Evolutionary conservation across 371 early-diverging fungal species (phyloP).

Genomic region (Funneliformis caledonium): DNA sequence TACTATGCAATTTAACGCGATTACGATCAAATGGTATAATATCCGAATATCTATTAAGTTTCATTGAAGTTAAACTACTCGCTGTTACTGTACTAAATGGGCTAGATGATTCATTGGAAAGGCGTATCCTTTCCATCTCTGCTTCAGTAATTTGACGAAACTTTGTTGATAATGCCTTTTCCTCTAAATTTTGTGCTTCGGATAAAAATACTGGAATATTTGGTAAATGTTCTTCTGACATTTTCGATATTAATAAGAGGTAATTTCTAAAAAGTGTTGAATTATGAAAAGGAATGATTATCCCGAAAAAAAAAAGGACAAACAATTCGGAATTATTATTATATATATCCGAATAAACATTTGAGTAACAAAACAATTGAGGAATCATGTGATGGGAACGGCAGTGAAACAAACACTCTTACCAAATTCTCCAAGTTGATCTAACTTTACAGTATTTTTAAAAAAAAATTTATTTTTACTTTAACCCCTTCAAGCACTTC

Average conservation of each 20-base stretch:
- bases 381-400: too few species aligned
- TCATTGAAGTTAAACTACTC: background rate
- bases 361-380: too few species aligned
- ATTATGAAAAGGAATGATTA: too few species aligned
- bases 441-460: too few species aligned
- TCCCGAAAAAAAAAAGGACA: too few species aligned
- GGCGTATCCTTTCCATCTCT: background rate
- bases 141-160: background rate
- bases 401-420: too few species aligned
- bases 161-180: background rate
- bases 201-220: constrained; percentile 29
- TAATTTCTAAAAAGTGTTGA: too few species aligned
- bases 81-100: background rate
- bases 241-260: background rate
- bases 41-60: constrained; percentile 54
- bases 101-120: background rate
- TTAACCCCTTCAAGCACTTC: too few species aligned
- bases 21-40: constrained; percentile 65
- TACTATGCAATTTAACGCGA: constrained; percentile 52
- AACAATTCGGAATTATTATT: too few species aligned
- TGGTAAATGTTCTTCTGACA: constrained; percentile 4
- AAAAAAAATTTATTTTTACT: too few species aligned
- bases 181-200: constrained; percentile 17
- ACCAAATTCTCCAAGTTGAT: too few species aligned
- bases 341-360: too few species aligned